Percentiles rank a stretch among this genome's conserved stretches.
These are phyloP conservation scores for Brassica juncea DNA, from an alignment of 345 rosid species.

Conservation along the genomic window DNA sequence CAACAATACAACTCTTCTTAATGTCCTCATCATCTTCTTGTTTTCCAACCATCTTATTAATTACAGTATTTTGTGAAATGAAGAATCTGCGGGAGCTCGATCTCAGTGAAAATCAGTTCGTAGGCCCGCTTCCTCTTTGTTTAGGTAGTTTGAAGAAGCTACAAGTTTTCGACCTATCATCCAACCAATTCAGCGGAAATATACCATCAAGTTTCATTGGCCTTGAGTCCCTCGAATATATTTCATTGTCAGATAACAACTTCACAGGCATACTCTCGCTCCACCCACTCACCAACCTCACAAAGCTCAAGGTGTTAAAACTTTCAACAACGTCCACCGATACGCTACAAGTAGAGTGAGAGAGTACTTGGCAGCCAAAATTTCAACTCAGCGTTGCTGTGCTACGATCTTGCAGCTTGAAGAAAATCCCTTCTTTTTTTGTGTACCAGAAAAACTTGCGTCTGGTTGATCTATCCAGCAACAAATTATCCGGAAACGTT, in stretches of 20 bases:
- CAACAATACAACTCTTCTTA: not conserved
- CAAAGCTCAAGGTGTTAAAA: not conserved
- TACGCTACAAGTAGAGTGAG: not conserved
- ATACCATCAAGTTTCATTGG: not conserved
- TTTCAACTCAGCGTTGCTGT: not conserved
- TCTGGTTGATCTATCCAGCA: not conserved
- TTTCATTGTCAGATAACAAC: not conserved
- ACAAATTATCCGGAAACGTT: not conserved
- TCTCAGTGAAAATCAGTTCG: not conserved
- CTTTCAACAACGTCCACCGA: not conserved
- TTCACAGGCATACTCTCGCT: not conserved
- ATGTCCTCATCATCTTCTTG: not conserved
- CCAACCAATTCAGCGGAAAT: not conserved
- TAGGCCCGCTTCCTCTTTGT: not conserved
- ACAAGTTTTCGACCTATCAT: not conserved
- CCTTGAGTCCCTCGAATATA: not conserved
- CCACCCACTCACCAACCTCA: not conserved
- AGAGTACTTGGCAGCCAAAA: not conserved
- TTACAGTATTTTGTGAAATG: slow-evolving; percentile 1
- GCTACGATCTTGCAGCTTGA: not conserved
- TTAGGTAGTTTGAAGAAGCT: not conserved
- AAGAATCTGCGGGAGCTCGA: not conserved
- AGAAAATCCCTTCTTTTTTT: not conserved
- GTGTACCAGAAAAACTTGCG: not conserved
- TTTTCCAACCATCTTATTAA: not conserved